Evolutionary conservation across 1,284 basidiomycete genomes (phyloP).

Genomic region (Naganishia sp.): DNA sequence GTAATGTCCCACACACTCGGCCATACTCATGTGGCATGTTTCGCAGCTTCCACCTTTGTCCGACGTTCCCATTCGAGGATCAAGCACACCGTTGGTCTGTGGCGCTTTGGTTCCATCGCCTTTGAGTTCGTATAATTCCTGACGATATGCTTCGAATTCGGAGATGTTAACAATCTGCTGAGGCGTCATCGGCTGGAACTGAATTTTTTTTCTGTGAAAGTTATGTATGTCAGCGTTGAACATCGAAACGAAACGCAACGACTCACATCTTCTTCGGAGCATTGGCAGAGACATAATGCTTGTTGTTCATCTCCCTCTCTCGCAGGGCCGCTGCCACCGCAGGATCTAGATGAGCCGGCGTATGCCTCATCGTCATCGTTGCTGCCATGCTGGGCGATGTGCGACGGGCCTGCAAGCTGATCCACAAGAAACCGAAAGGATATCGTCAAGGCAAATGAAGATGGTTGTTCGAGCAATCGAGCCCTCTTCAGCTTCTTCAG

Average conservation of each 20-base stretch:
- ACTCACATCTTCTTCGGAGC: slow-evolving; percentile 89
- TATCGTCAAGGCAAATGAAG: no score
- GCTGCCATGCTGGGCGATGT: neutral
- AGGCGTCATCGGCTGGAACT: slow-evolving; percentile 86
- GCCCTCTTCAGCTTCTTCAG: neutral
- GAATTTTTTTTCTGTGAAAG: slow-evolving; percentile 75
- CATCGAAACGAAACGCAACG: neutral
- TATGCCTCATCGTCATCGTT: slow-evolving; percentile 19
- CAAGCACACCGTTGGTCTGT: slow-evolving; percentile 87
- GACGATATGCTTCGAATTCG: slow-evolving; percentile 89
- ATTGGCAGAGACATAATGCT: slow-evolving; percentile 81
- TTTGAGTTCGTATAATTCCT: slow-evolving; percentile 75
- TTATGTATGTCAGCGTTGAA: slow-evolving; percentile 13
- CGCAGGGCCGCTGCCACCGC: slow-evolving; percentile 13
- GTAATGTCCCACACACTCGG: slow-evolving; percentile 97
- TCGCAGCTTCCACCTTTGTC: slow-evolving; percentile 92
- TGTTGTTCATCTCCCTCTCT: slow-evolving; percentile 47
- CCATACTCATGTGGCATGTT: slow-evolving; percentile 88
- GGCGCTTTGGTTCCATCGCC: slow-evolving; percentile 60
- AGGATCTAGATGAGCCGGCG: slow-evolving; percentile 19
- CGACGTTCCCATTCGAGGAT: slow-evolving; percentile 90
- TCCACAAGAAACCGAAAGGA: no score
- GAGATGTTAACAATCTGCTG: slow-evolving; percentile 92
- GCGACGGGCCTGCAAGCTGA: no score
- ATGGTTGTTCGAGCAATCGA: neutral